Evolutionary conservation across 257 asterid genomes (phyloP).

Genomic region (Nicotiana tomentosiformis): DNA sequence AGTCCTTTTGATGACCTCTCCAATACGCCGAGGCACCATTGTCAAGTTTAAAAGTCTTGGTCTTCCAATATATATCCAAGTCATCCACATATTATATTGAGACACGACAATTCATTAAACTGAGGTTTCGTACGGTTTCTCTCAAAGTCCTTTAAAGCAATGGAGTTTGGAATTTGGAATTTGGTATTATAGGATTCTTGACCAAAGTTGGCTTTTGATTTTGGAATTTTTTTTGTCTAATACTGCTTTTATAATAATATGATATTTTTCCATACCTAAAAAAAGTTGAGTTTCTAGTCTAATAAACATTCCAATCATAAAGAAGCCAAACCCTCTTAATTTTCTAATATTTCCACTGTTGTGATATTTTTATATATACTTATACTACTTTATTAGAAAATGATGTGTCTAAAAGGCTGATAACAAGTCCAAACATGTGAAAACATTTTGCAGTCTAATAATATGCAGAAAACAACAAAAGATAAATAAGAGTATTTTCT

Average conservation of each 20-base stretch:
- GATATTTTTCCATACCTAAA: neutral
- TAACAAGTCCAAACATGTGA: slow-evolving; percentile 4
- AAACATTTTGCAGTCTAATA: neutral
- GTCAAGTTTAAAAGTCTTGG: neutral
- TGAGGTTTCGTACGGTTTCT: neutral
- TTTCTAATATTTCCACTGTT: neutral
- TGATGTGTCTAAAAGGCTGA: neutral
- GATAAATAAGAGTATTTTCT: neutral
- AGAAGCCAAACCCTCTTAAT: neutral
- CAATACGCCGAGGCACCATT: neutral
- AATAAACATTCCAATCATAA: neutral
- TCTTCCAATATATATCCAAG: neutral
- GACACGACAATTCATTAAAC: neutral
- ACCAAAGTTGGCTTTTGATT: neutral
- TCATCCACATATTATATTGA: neutral
- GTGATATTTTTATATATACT: too few species aligned
- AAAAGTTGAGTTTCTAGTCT: neutral
- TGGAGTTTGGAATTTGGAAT: too few species aligned
- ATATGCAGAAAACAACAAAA: neutral
- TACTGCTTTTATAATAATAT: neutral
- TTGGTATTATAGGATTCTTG: too few species aligned
- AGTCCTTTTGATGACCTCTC: neutral
- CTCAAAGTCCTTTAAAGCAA: neutral
- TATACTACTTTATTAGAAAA: neutral
- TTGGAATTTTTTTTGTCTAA: neutral